Conservation (phyloP, 78 protist species). For the Trichosphaerium sp. region DNA sequence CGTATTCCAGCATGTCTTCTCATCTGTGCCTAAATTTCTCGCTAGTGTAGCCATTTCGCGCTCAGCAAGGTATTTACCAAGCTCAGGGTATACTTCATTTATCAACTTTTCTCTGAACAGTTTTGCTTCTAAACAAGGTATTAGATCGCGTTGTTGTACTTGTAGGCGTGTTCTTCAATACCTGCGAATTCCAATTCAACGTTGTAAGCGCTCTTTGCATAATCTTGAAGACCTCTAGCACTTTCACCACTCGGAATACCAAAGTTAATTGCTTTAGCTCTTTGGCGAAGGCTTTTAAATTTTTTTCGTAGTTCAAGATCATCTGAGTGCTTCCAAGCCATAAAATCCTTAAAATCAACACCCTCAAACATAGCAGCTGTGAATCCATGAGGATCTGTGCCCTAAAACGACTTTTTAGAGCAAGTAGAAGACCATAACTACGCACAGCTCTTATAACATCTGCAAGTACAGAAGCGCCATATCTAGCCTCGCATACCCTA, state of each 20-base stretch:
- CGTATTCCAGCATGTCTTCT: too few relatives aligned
- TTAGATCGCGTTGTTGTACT: too few relatives aligned
- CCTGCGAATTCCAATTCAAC: too few relatives aligned
- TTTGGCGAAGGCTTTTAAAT: neutral
- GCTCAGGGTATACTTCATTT: neutral
- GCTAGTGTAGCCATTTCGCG: neutral
- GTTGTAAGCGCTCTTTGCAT: constrained; percentile 1
- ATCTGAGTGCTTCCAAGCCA: neutral
- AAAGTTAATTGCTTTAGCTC: constrained; percentile 4
- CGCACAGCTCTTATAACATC: neutral
- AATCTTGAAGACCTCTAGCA: neutral
- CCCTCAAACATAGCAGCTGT: neutral
- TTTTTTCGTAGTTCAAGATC: neutral
- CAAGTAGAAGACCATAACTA: too few relatives aligned
- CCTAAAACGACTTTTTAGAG: too few relatives aligned
- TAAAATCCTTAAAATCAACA: neutral
- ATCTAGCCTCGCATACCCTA: neutral
- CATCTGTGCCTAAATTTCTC: neutral
- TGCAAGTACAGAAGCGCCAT: neutral
- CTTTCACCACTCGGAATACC: neutral
- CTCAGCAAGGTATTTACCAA: neutral
- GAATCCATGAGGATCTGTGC: neutral
- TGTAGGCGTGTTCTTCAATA: too few relatives aligned
- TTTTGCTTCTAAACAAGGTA: neutral
- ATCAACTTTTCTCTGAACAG: neutral